Percentiles rank a stretch among this genome's conserved stretches.
phyloP scores from a whole-genome alignment of 23 red algal species.

The Gracilaria vermiculophylla region DNA sequence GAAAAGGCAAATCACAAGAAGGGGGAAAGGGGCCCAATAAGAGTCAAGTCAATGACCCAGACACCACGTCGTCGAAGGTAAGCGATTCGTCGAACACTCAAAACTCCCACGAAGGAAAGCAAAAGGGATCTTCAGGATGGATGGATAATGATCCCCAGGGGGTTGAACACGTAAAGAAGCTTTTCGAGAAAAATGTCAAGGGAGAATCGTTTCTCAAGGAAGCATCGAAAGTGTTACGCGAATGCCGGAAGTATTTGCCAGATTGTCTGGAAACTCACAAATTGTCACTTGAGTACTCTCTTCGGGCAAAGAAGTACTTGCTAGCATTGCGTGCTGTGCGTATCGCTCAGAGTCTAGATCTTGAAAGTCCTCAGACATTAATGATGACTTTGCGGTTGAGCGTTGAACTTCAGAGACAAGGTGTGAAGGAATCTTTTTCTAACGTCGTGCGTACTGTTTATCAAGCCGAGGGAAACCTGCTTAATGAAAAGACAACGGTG shows the following conservation, averaged over 20 bases:
- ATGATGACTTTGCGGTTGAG: conserved; percentile 23
- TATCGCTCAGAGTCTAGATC: conserved; percentile 14
- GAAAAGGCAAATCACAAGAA: conserved; percentile 18
- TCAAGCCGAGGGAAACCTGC: conserved; percentile 35
- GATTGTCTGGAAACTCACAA: conserved; percentile 33
- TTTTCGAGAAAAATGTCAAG: conserved; percentile 6
- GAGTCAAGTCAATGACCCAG: background rate
- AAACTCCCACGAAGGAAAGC: conserved; percentile 8
- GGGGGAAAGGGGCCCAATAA: background rate
- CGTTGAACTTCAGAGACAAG: background rate
- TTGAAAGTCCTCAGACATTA: conserved; percentile 20
- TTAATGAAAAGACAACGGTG: background rate
- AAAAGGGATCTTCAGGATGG: conserved; percentile 67
- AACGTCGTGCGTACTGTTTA: conserved; percentile 34
- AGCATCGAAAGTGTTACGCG: conserved; percentile 20
- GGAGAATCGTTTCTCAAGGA: conserved; percentile 1
- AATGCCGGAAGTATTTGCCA: background rate
- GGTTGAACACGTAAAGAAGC: conserved; percentile 47
- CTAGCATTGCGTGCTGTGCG: conserved; percentile 54
- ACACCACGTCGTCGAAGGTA: background rate
- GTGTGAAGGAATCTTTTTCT: background rate
- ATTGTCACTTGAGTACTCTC: conserved; percentile 36
- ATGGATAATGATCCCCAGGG: conserved; percentile 85
- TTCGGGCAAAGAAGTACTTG: conserved; percentile 42
- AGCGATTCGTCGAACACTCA: conserved; percentile 18